Conservation (phyloP, 2,329 filamentous ascomycete genomes). For the Cladorrhinum sp. region DNA sequence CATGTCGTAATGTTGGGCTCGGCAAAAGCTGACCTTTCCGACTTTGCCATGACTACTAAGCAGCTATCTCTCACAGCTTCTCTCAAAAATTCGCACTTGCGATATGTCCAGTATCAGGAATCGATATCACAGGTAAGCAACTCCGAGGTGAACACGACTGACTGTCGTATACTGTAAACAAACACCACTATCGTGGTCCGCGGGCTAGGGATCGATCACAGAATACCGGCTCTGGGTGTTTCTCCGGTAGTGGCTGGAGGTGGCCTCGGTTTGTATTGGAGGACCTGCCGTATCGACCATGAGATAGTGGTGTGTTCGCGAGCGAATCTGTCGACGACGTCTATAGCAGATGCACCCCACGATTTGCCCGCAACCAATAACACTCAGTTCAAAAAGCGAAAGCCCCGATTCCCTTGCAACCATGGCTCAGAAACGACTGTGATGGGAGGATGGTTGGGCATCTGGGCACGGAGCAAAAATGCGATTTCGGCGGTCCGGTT, state of each 20-base stretch:
- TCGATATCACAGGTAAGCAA: not conserved
- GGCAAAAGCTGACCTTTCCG: not conserved
- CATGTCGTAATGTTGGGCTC: constrained; percentile 15
- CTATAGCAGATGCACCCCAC: constrained; percentile 16
- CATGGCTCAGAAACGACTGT: not conserved
- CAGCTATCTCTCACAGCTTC: not conserved
- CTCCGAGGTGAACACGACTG: not conserved
- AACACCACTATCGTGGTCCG: not conserved
- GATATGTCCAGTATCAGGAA: too few species aligned
- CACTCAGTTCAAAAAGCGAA: constrained; percentile 3
- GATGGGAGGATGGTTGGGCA: constrained; percentile 23
- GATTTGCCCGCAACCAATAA: constrained; percentile 20
- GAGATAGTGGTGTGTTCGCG: not conserved
- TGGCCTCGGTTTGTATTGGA: constrained; percentile 3
- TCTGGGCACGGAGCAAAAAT: constrained; percentile 14
- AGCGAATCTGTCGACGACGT: not conserved
- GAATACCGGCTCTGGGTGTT: not conserved
- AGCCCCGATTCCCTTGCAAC: constrained; percentile 16
- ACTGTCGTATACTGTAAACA: not conserved
- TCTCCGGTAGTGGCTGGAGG: constrained; percentile 3
- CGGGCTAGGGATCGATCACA: too few species aligned
- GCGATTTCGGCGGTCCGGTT: constrained; percentile 13
- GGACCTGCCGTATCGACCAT: not conserved
- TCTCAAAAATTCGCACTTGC: not conserved
- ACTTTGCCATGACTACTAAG: not conserved